These are phyloP conservation scores for Daedaleopsis sinensis DNA, from an alignment of 768 basidiomycete species.

Conservation along the genomic window DNA sequence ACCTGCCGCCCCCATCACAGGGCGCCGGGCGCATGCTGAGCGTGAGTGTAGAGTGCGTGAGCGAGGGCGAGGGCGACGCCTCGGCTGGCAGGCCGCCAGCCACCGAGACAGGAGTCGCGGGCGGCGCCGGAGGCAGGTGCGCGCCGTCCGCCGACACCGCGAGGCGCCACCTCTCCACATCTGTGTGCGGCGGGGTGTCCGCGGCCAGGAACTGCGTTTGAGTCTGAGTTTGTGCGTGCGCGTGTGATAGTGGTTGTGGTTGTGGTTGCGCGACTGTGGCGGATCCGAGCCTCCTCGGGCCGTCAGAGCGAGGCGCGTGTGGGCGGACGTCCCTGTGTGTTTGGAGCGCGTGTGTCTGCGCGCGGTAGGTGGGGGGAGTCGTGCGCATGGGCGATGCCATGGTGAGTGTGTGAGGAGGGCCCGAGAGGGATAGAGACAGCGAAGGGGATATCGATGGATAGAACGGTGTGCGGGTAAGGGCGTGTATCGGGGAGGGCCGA, in stretches of 20 bases:
- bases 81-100: not conserved
- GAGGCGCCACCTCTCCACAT: conserved; percentile 11
- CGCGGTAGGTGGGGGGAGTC: not conserved
- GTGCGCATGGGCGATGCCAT: not conserved
- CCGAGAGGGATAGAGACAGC: not conserved
- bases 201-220: not conserved
- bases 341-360: not conserved
- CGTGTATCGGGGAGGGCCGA: not conserved
- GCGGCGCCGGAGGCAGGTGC: conserved; percentile 10
- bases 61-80: conserved; percentile 1
- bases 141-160: not conserved
- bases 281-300: not conserved
- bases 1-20: not conserved
- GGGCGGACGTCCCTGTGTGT: not conserved
- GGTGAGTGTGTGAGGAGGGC: not conserved
- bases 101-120: conserved; percentile 9
- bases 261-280: not conserved
- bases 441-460: conserved; percentile 1
- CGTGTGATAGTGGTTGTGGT: not conserved
- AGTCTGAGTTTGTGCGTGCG: not conserved
- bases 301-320: not conserved
- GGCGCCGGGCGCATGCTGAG: not conserved
- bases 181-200: not conserved
- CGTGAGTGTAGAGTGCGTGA: not conserved
- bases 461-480: conserved; percentile 3